Evolutionary conservation across 2,329 filamentous ascomycete species (phyloP).

Genomic region (Aspergillus caelatus): DNA sequence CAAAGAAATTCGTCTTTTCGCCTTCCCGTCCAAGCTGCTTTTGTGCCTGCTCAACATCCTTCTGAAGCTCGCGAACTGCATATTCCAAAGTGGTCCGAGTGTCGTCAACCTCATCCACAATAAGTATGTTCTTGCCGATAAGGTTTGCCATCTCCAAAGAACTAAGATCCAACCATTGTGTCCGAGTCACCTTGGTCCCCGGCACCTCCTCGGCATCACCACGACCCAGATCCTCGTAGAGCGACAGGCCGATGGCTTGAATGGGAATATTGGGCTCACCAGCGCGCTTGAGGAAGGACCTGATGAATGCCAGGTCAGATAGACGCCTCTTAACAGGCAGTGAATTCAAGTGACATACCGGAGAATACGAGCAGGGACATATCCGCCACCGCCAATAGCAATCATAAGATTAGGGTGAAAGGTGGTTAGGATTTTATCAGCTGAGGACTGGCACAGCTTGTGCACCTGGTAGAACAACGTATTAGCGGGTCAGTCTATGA

Average conservation of each 20-base stretch:
- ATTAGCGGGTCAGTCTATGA: slow-evolving; percentile 18
- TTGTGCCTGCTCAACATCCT: slow-evolving; percentile 85
- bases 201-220: slow-evolving; percentile 70
- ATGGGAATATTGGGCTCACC: slow-evolving; percentile 94
- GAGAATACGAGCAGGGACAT: slow-evolving; percentile 94
- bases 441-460: slow-evolving; percentile 91
- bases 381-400: slow-evolving; percentile 95
- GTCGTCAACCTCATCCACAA: slow-evolving; percentile 95
- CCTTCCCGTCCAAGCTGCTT: slow-evolving; percentile 68
- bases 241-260: slow-evolving; percentile 95
- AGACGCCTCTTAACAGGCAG: neutral
- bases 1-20: slow-evolving; percentile 82
- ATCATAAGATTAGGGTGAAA: slow-evolving; percentile 97
- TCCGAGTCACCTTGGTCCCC: slow-evolving; percentile 93
- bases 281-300: slow-evolving; percentile 89
- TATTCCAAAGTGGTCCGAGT: slow-evolving; percentile 93
- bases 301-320: slow-evolving; percentile 24
- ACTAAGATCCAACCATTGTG: slow-evolving; percentile 94
- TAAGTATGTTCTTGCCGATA: slow-evolving; percentile 87
- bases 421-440: slow-evolving; percentile 75
- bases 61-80: slow-evolving; percentile 87
- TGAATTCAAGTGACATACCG: slow-evolving; percentile 53
- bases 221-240: slow-evolving; percentile 82
- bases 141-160: slow-evolving; percentile 85
- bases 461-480: slow-evolving; percentile 68